Conservation (phyloP, 805 yeast species). For the Debaryomyces castellii region DNA sequence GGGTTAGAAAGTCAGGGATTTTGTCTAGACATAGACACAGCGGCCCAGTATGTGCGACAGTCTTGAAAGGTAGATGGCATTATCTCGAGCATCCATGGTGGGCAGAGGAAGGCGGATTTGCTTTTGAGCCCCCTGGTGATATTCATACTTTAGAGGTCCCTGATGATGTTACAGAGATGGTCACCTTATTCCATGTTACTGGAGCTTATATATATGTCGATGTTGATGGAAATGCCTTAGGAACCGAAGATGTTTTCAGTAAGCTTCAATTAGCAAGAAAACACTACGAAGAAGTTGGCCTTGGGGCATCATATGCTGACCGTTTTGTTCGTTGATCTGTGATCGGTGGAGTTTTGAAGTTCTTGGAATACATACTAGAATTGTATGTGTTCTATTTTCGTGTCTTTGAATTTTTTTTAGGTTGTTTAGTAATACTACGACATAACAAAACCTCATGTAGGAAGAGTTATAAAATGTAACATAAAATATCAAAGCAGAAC, state of each 20-base stretch:
- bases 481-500: too few relatives aligned
- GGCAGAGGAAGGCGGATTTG: conserved; percentile 1
- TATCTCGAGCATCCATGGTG: conserved; percentile 2
- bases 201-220: conserved; percentile 1
- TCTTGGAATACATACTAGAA: too few relatives aligned
- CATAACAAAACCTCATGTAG: too few relatives aligned
- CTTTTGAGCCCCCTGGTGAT: conserved; percentile 1
- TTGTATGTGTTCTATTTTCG: too few relatives aligned
- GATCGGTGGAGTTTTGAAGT: too few relatives aligned
- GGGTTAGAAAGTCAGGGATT: too few relatives aligned
- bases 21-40: not conserved
- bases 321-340: conserved; percentile 3
- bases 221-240: not conserved
- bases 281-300: not conserved
- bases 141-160: not conserved
- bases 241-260: conserved; percentile 1
- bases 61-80: not conserved
- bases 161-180: conserved; percentile 1
- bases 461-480: too few relatives aligned
- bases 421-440: too few relatives aligned
- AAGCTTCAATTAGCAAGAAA: not conserved
- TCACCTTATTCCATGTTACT: conserved; percentile 1
- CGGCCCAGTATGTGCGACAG: conserved; percentile 1
- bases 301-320: not conserved
- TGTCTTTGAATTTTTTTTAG: too few relatives aligned